Evolutionary conservation across 164 flowering plant species (phyloP), one percentile per base, ranked within the genome.

Genomic region (Aristolochia contorta): DNA sequence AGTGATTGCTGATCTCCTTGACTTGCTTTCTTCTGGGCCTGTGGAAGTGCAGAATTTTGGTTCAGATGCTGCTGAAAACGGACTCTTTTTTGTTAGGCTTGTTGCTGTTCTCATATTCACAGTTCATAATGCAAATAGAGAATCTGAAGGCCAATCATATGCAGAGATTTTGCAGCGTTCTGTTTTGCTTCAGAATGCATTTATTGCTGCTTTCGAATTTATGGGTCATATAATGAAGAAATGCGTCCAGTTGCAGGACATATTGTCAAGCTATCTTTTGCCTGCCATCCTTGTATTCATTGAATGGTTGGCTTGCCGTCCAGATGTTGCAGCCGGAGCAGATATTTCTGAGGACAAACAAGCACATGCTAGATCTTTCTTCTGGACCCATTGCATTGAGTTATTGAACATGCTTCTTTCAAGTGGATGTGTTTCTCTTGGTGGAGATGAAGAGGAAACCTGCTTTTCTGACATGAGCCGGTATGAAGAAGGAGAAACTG

Each of bases 121-220:
- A 19, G 84, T 86, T 66, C 85, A 90, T 67, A 82, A 85, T 67
- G 84, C 74, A 66, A 86, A 77, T 54, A 78, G 69, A 65, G 95
- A 91, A 61, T 64, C 72, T 51, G 94, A 93, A 57, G 84, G 84
- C 64, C 97, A 87, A 67, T 75, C 96, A 27, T 88, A 93, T 77
- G 91, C 96, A 48, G 99, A 86, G 65, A 90, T 86, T 59, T 80
- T 93, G 61, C 99, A 91, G 71, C 91, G 92, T 55, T 77, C 86
- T 25, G 93, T 79, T 62, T 73, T 88, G 30, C 84, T 85, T 50
- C 86, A 84, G 76, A 85, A 88, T 82, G 94, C 95, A 51, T 86
- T 77, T 57, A 74, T 79, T 71, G 96, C 97, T 33, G 74, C 75
- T 33, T 93, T 88, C 78, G 87, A 85, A 67, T 72, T 93, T 56